Base-by-base conservation (phyloP, 306 rosid species). In the Prunus kanzakura region DNA sequence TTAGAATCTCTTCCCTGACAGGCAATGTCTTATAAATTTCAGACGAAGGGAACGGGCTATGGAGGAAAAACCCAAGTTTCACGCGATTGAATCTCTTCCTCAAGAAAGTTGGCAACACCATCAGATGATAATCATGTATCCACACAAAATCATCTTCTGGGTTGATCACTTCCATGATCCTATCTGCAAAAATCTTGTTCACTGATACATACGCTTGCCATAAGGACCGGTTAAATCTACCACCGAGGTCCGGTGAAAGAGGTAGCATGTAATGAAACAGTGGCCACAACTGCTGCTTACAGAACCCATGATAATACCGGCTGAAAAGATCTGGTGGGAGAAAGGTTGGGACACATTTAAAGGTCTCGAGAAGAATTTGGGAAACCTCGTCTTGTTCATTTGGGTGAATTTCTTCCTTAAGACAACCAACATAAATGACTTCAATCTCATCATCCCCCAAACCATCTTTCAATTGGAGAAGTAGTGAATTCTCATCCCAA, bases 261-360 rank as follows among this genome's bases (percentile, higher is more conserved):
- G 97, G 97, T 46, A 92, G 73, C 97, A 92, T 90, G 79, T 92
- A 92, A 66, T 92, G 97, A 82, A 92, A 92, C 78, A 92, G 83
- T 51, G 97, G 97, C 97, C 96, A 92, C 27, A 92, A 32, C 8
- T 90, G 91, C 22, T 92, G 96, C 80, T 90, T 90, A 74, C 97
- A 92, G 79, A 92, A 92, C 0, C 97, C 96, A 79, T 90, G 97
- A 67, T 90, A 93, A 69, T 82, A 92, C 62, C 88, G 82, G 60
- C 84, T 86, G 69, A 81, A 90, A 69, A 87, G 86, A 4, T 90
- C 97, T 2, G 83, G 86, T 20, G 96, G 89, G 13, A 92, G 83
- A 78, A 92, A 92, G 3, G 93, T 87, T 8, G 97, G 93, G 11
- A 92, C 89, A 81, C 96, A 90, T 74, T 84, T 90, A 72, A 74